Evolutionary conservation across 2,329 filamentous ascomycete species (phyloP).

Genomic region (Verticillium dahliae): DNA sequence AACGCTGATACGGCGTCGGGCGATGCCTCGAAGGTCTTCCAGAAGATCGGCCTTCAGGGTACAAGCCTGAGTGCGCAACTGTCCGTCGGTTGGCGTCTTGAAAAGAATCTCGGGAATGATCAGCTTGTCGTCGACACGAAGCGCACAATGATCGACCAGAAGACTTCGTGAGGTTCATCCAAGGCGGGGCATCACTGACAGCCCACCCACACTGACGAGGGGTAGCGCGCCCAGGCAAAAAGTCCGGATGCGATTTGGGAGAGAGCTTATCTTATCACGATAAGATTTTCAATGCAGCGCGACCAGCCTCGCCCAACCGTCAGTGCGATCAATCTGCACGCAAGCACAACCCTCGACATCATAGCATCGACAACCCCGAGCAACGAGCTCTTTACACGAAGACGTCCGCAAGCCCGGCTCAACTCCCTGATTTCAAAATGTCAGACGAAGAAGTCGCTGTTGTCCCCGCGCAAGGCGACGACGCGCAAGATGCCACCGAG

Average conservation of each 20-base stretch:
- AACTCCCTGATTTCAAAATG: background rate
- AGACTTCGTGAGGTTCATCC: constrained; percentile 4
- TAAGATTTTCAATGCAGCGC: constrained; percentile 5
- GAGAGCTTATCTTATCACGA: constrained; percentile 5
- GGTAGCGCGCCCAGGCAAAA: constrained; percentile 6
- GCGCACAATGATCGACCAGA: background rate
- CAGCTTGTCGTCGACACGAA: background rate
- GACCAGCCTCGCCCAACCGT: background rate
- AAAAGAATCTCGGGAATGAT: background rate
- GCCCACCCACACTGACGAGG: constrained; percentile 10
- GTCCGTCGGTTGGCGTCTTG: background rate
- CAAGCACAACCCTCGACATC: background rate
- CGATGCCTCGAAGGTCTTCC: background rate
- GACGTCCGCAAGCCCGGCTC: background rate
- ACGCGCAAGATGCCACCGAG: constrained; percentile 15
- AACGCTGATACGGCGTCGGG: background rate
- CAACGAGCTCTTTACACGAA: background rate
- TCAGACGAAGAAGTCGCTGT: constrained; percentile 5
- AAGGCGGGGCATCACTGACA: constrained; percentile 7
- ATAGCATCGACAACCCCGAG: background rate
- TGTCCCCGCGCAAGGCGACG: constrained; percentile 15
- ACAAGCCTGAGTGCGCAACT: background rate
- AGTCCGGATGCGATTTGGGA: background rate
- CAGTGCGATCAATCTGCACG: background rate
- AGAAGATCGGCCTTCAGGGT: background rate